Conservation (phyloP, 148 eudicot genomes). For the Chenopodium quinoa region DNA sequence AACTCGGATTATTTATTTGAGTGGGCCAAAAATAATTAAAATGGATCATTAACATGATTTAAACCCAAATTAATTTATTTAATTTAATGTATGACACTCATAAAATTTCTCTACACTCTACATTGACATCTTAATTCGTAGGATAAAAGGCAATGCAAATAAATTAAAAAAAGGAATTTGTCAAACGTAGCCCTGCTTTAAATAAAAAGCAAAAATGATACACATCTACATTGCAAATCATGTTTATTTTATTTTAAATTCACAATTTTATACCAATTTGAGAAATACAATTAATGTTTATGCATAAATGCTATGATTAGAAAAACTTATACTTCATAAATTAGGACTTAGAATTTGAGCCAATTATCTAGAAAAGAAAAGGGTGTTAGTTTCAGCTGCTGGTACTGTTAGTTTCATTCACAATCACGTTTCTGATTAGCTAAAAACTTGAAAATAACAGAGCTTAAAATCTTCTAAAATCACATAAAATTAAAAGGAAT, state of each 20-base stretch:
- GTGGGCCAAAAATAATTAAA: too few relatives aligned
- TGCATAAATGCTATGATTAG: not conserved
- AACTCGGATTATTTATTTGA: too few relatives aligned
- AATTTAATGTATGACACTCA: too few relatives aligned
- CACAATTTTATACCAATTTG: not conserved
- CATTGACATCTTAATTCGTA: too few relatives aligned
- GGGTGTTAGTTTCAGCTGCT: not conserved
- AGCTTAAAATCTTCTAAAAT: not conserved
- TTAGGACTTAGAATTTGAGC: too few relatives aligned
- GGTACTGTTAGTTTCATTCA: not conserved
- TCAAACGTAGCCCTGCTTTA: not conserved
- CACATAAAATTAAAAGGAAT: not conserved
- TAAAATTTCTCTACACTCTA: too few relatives aligned
- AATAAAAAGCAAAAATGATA: too few relatives aligned
- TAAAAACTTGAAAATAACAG: not conserved
- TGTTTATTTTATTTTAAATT: too few relatives aligned
- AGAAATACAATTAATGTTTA: not conserved
- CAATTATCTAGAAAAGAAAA: too few relatives aligned
- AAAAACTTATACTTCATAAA: not conserved
- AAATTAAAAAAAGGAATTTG: not conserved
- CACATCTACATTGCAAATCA: not conserved
- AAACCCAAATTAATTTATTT: too few relatives aligned
- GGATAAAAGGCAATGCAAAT: too few relatives aligned
- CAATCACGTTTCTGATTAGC: not conserved
- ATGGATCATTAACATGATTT: too few relatives aligned